A percentile compares a stretch with the other conserved stretches of the same genome.
These are phyloP conservation scores for Trichoderma sp. DNA, from an alignment of 2,329 filamentous ascomycete species.

Conservation along the genomic window DNA sequence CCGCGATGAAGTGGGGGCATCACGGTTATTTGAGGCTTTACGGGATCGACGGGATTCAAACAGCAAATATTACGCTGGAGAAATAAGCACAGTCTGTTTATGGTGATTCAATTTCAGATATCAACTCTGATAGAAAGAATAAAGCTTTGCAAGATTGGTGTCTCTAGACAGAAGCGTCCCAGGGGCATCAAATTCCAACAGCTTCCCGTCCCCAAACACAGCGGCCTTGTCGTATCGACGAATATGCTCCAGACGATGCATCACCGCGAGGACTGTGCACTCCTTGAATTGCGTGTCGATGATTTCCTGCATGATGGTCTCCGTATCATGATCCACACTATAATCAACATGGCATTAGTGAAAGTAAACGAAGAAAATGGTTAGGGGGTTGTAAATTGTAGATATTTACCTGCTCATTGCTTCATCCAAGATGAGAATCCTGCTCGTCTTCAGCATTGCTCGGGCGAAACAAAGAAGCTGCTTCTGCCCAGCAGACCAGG, in stretches of 20 bases:
- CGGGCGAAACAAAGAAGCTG: conserved; percentile 43
- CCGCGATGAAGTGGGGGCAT: not conserved
- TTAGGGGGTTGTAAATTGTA: not conserved
- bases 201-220: conserved; percentile 51
- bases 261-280: conserved; percentile 51
- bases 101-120: not conserved
- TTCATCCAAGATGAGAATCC: conserved; percentile 41
- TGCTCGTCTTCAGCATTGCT: conserved; percentile 37
- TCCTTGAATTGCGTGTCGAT: conserved; percentile 34
- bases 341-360: not conserved
- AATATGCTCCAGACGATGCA: conserved; percentile 36
- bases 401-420: conserved; percentile 34
- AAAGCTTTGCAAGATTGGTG: conserved; percentile 20
- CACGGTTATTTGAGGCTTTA: not conserved
- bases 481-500: conserved; percentile 42
- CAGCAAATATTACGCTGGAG: not conserved
- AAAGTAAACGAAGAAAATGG: not conserved
- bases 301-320: conserved; percentile 34
- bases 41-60: not conserved
- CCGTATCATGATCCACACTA: conserved; percentile 36
- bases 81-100: not conserved
- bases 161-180: conserved; percentile 24
- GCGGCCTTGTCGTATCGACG: conserved; percentile 45
- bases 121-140: not conserved
- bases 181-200: conserved; percentile 21